phyloP scores from a whole-genome alignment of 2,329 filamentous ascomycete species.

The Plectosphaerella cucumerina region DNA sequence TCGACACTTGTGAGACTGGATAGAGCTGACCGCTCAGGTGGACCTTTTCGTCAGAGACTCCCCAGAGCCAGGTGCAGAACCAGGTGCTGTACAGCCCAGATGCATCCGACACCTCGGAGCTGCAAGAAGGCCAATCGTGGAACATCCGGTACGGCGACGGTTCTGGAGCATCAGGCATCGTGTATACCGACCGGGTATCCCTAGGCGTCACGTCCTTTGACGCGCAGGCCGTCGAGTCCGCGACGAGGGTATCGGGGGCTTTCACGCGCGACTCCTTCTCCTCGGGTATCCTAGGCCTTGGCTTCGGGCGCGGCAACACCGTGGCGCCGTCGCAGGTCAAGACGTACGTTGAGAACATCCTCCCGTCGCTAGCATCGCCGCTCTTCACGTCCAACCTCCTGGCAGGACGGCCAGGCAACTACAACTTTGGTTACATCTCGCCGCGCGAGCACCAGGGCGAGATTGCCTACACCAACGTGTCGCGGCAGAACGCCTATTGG shows the following conservation, averaged over 20 bases:
- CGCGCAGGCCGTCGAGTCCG: constrained; percentile 62
- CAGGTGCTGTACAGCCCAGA: constrained; percentile 55
- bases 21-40: constrained; percentile 42
- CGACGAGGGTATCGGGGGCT: constrained; percentile 47
- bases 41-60: constrained; percentile 60
- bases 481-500: constrained; percentile 56
- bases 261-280: constrained; percentile 29
- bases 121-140: constrained; percentile 44
- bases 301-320: constrained; percentile 25
- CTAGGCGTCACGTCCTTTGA: constrained; percentile 57
- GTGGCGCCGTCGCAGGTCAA: constrained; percentile 23
- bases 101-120: constrained; percentile 35
- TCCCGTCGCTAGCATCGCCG: constrained; percentile 19
- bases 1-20: too few relatives aligned
- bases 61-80: constrained; percentile 38
- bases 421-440: constrained; percentile 49
- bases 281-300: constrained; percentile 31
- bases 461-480: constrained; percentile 51
- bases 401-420: constrained; percentile 26
- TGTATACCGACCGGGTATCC: constrained; percentile 61
- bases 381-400: constrained; percentile 33
- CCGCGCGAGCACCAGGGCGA: constrained; percentile 49
- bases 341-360: constrained; percentile 32
- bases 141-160: constrained; percentile 62
- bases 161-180: constrained; percentile 56